These are phyloP conservation scores for Lactarius evosmus DNA, from an alignment of 768 basidiomycete genomes.

Conservation along the genomic window DNA sequence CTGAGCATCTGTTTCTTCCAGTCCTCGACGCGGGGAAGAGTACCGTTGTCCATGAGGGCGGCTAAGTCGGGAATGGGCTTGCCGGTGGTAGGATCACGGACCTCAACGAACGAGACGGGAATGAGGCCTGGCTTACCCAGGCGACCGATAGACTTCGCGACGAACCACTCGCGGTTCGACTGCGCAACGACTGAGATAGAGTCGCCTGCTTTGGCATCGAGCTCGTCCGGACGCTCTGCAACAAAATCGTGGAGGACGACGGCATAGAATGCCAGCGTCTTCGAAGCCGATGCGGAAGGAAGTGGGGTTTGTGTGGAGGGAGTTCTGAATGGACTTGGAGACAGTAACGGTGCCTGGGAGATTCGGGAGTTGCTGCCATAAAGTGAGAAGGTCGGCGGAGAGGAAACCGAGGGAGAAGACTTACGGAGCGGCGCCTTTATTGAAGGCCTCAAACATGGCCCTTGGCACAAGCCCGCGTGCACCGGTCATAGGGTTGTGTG, in stretches of 20 bases:
- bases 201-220: conserved; percentile 92
- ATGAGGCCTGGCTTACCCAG: conserved; percentile 96
- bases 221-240: conserved; percentile 95
- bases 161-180: conserved; percentile 99
- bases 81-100: conserved; percentile 88
- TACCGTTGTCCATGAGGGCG: conserved; percentile 78
- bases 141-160: conserved; percentile 95
- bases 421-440: conserved; percentile 64
- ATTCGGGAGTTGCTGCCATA: conserved; percentile 8
- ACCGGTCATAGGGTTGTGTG: conserved; percentile 88
- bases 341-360: conserved; percentile 18
- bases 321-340: conserved; percentile 29
- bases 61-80: conserved; percentile 72
- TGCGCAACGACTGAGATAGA: conserved; percentile 96
- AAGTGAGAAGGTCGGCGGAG: conserved; percentile 15
- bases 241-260: conserved; percentile 92
- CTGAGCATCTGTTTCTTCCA: conserved; percentile 95
- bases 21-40: conserved; percentile 94
- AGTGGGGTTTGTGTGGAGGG: conserved; percentile 36
- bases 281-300: conserved; percentile 23
- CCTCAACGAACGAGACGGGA: conserved; percentile 94
- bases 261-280: conserved; percentile 80
- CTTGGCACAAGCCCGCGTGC: conserved; percentile 90
- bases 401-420: conserved; percentile 32
- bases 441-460: conserved; percentile 86